A percentile compares a stretch with the other conserved stretches of the same genome.
Evolutionary conservation across 2,329 filamentous ascomycete species (phyloP).

Genomic region (Colletotrichum trifolii): DNA sequence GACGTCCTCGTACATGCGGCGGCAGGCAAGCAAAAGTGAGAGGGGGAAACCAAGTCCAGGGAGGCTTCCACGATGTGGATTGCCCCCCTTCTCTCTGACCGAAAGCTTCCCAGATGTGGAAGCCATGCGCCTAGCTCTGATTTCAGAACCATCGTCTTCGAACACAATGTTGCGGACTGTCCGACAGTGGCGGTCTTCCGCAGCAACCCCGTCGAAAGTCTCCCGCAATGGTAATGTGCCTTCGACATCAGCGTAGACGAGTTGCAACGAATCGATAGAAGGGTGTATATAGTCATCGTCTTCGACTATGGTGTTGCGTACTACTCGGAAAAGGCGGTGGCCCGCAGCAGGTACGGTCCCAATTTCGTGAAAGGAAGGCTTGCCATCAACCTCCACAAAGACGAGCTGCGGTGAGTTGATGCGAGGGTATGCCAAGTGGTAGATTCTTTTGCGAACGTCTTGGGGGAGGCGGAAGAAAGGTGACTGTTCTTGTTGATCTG

Average conservation of each 20-base stretch:
- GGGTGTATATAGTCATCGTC: slow-evolving; percentile 7
- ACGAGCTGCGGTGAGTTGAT: slow-evolving; percentile 14
- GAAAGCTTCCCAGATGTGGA: too few species aligned
- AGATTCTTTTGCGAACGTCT: slow-evolving; percentile 16
- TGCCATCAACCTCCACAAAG: slow-evolving; percentile 4
- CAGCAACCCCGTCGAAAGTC: neutral
- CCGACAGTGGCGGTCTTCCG: neutral
- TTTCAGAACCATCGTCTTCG: slow-evolving; percentile 12
- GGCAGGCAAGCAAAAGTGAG: slow-evolving; percentile 13
- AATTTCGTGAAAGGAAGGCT: neutral
- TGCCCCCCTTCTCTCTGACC: too few species aligned
- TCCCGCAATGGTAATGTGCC: neutral
- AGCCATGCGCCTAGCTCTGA: slow-evolving; percentile 2
- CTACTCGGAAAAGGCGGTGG: neutral
- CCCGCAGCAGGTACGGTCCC: neutral
- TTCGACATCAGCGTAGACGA: slow-evolving; percentile 5
- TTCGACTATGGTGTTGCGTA: neutral
- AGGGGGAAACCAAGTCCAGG: neutral
- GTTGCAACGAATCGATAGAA: slow-evolving; percentile 6
- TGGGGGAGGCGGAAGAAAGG: slow-evolving; percentile 15
- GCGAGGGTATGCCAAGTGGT: slow-evolving; percentile 14
- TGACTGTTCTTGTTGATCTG: slow-evolving; percentile 15
- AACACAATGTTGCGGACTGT: neutral
- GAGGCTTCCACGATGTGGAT: too few species aligned
- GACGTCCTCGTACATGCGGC: slow-evolving; percentile 20